Base-by-base conservation (phyloP, 495 filamentous ascomycete genomes). In the Aspergillus cristatus region DNA sequence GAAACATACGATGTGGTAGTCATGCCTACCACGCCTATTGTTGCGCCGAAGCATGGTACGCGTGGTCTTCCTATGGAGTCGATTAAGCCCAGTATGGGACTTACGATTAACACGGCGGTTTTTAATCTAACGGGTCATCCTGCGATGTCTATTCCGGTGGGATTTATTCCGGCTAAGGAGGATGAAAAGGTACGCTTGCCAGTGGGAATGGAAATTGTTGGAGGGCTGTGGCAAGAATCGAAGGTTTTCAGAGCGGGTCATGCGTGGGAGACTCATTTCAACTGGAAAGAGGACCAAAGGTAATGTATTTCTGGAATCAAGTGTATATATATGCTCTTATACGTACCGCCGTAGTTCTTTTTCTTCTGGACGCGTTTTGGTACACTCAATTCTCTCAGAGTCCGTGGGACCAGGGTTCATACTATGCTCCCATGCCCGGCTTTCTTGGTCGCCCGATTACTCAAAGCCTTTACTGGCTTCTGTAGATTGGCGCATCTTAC, bases 51-150 rank as follows among this genome's bases (percentile, higher is more conserved):
- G 22, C 53, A 68, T 43, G 58, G 52, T 0, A 57, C 52, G 34
- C 50, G 57, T 6, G 63, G 56, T 12, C 47, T 52, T 1, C 68
- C 64, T 0, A 30, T 70, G 35, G 58, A 60, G 22, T 63, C 65
- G 26, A 31, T 72, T 18, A 46, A 48, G 12, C 57, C 59, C 14
- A 61, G 63, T 13, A 59, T 62, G 35, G 71, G 71, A 0, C 41
- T 72, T 22, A 67, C 70, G 1, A 62, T 61, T 14, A 78, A 79
- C 41, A 79, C 75, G 5, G 65, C 67, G 24, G 58, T 67, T 11
- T 77, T 78, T 41, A 71, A 81, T 55, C 55, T 62, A 15, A 71
- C 73, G 0, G 75, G 75, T 0, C 76, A 78, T 50, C 75, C 76
- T 0, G 74, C 71, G 1, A 43, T 81, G 33, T 67, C 67, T 2